Base-by-base conservation (phyloP, 164 flowering plant genomes). In the Piper betle region DNA sequence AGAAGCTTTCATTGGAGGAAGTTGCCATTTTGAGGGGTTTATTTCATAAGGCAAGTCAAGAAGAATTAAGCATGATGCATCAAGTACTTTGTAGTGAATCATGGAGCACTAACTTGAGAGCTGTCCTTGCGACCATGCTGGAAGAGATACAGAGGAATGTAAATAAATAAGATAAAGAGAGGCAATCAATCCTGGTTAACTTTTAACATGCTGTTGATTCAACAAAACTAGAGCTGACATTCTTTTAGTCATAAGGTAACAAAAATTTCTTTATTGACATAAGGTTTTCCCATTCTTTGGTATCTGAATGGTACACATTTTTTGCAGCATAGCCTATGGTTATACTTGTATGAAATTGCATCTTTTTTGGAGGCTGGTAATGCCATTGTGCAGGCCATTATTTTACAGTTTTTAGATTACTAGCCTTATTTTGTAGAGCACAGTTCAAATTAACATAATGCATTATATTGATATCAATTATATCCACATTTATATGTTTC, bases 21-120 rank as follows among this genome's bases (percentile, higher is more conserved):
- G 58, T 69, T 10, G 13, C 9, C 6, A 68, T 71, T 39, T 46
- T 83, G 37, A 63, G 74, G 52, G 80, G 84, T 63, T 69, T 85
- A 18, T 64, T 83, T 42, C 74, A 72, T 61, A 87, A 83, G 70
- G 91, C 83, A 52, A 78, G 66, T 68, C 56, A 68, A 0, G 67
- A 78, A 58, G 87, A 87, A 65, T 62, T 83, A 40, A 65, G 59
- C 37, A 61, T 72, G 72, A 67, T 85, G 77, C 77, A 75, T 18
- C 74, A 60, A 54, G 53, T 84, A 58, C 66, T 87, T 20, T 63
- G 75, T 75, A 72, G 73, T 19, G 77, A 76, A 39, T 67, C 76
- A 18, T 69, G 60, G 61, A 79, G 71, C 60, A 39, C 68, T 15
- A 76, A 74, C 53, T 64, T 81, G 82, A 69, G 61, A 74, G 64